phyloP scores from a whole-genome alignment of 345 rosid species.

The Rhodamnia rubescens region DNA sequence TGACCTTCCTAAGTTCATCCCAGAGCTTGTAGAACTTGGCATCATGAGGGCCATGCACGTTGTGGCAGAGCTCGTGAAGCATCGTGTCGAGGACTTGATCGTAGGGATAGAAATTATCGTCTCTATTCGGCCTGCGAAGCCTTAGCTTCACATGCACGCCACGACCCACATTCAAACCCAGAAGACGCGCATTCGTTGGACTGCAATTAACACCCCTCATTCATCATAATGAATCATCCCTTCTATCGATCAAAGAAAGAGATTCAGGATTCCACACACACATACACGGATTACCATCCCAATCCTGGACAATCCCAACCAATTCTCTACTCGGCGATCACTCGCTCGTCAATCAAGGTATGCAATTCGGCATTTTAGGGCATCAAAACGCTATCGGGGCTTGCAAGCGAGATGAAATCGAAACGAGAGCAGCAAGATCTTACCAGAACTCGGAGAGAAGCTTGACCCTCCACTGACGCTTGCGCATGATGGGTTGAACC shows the following conservation, averaged over 20 bases:
- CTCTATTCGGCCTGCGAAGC: constrained; percentile 62
- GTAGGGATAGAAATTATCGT: constrained; percentile 51
- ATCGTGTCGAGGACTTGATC: constrained; percentile 77
- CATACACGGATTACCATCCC: neutral
- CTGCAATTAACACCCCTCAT: constrained; percentile 16
- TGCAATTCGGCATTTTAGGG: neutral
- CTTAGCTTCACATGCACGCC: constrained; percentile 70
- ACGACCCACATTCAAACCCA: constrained; percentile 69
- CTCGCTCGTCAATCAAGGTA: neutral
- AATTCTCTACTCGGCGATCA: neutral
- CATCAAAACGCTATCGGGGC: neutral
- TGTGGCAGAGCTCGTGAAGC: constrained; percentile 97
- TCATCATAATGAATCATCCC: neutral
- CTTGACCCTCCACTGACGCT: constrained; percentile 44
- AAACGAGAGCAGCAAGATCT: neutral
- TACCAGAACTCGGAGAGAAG: constrained; percentile 48
- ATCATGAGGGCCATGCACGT: constrained; percentile 74
- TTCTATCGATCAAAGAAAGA: neutral
- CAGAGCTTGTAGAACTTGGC: constrained; percentile 82
- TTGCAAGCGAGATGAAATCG: neutral
- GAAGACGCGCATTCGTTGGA: constrained; percentile 52
- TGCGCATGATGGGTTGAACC: constrained; percentile 56
- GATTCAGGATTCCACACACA: neutral
- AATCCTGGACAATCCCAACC: neutral
- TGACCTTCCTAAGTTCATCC: constrained; percentile 85